A percentile compares a stretch with the other conserved stretches of the same genome.
Conservation (phyloP, 441 rosid species). For the Flueggea neowawraea region DNA sequence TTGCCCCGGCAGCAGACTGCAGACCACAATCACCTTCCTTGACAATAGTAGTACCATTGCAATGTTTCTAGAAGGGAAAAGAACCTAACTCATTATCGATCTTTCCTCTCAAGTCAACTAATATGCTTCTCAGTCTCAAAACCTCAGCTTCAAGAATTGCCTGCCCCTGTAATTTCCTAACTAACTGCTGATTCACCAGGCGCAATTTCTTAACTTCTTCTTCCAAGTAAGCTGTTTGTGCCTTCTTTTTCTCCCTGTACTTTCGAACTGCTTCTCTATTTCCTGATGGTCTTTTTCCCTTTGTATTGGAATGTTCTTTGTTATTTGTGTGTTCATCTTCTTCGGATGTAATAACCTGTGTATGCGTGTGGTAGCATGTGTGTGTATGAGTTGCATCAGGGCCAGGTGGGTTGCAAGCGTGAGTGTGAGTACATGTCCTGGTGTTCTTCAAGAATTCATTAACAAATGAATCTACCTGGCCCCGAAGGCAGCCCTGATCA, state of each 20-base stretch:
- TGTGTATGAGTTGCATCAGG: constrained; percentile 56
- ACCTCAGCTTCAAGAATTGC: constrained; percentile 49
- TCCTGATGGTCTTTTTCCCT: constrained; percentile 46
- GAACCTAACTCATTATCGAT: constrained; percentile 48
- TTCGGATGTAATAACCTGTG: constrained; percentile 33
- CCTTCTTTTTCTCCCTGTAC: constrained; percentile 80
- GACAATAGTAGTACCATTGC: constrained; percentile 19
- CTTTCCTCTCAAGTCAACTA: constrained; percentile 47
- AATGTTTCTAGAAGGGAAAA: constrained; percentile 44
- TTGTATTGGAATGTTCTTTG: constrained; percentile 22
- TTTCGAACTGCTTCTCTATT: constrained; percentile 74
- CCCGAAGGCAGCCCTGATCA: constrained; percentile 22
- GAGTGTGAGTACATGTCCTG: constrained; percentile 54
- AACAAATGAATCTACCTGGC: constrained; percentile 27
- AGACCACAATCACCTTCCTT: constrained; percentile 36
- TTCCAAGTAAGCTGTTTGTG: constrained; percentile 60
- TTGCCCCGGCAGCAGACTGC: constrained; percentile 15
- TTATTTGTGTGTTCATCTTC: constrained; percentile 26
- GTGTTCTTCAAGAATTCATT: constrained; percentile 34
- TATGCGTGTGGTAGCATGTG: constrained; percentile 70
- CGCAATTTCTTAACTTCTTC: constrained; percentile 62
- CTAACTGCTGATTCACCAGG: constrained; percentile 39
- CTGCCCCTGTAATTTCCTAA: constrained; percentile 48
- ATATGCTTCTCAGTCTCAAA: constrained; percentile 41
- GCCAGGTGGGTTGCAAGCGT: constrained; percentile 56